Percentiles rank a stretch among this genome's conserved stretches.
Conservation (phyloP, 2,329 filamentous ascomycete genomes). For the Colletotrichum euphorbiae region DNA sequence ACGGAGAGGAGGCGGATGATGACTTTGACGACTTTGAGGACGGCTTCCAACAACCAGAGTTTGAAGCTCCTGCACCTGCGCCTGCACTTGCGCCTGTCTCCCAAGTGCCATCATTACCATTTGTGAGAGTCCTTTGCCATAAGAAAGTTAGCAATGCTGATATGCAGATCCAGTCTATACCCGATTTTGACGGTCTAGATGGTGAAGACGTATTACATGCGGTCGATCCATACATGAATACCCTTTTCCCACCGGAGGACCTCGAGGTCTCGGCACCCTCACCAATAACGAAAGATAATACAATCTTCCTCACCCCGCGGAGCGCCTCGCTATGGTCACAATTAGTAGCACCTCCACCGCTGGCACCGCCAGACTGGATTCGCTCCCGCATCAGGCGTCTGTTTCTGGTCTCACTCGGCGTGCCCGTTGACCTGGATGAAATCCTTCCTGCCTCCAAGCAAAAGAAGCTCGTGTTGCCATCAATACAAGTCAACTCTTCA, state of each 20-base stretch:
- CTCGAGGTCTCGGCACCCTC: constrained; percentile 63
- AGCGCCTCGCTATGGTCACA: constrained; percentile 96
- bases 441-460: constrained; percentile 97
- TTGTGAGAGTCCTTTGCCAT: constrained; percentile 50
- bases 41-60: constrained; percentile 71
- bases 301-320: constrained; percentile 85
- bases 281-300: constrained; percentile 64
- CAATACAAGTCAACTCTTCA: constrained; percentile 68
- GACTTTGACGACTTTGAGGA: constrained; percentile 80
- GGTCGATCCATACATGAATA: constrained; percentile 74
- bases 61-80: constrained; percentile 46
- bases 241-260: constrained; percentile 71
- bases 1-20: constrained; percentile 64
- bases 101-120: constrained; percentile 55
- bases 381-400: constrained; percentile 93
- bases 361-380: constrained; percentile 98
- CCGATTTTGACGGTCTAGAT: constrained; percentile 73
- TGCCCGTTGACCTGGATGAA: constrained; percentile 96
- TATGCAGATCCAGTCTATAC: constrained; percentile 65
- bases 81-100: constrained; percentile 48
- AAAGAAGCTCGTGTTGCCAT: constrained; percentile 95
- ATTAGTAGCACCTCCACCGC: constrained; percentile 90
- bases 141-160: constrained; percentile 41
- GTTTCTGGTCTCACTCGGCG: constrained; percentile 94
- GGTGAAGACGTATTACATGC: constrained; percentile 70